Conservation (phyloP, 2,329 filamentous ascomycete genomes). For the Fusarium sp. region DNA sequence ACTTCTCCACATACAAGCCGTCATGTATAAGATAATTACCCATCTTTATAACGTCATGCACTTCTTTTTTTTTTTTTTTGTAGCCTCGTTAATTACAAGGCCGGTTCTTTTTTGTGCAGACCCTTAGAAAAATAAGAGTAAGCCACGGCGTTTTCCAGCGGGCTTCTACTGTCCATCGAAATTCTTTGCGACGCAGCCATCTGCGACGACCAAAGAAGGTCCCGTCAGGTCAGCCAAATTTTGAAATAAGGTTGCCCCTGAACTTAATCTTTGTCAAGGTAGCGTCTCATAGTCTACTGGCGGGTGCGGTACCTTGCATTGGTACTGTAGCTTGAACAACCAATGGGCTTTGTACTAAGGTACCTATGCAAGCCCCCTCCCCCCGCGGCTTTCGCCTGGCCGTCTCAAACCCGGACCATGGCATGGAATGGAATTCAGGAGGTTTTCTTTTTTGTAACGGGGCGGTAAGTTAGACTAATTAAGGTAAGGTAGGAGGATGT, state of each 20-base stretch:
- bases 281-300: conserved; percentile 26
- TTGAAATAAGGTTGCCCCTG: conserved; percentile 26
- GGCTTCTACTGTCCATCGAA: conserved; percentile 14
- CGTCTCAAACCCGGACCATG: conserved; percentile 38
- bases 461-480: conserved; percentile 5
- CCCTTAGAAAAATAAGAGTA: conserved; percentile 20
- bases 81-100: not conserved
- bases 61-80: not conserved
- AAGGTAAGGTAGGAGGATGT: not conserved
- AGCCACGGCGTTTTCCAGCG: conserved; percentile 26
- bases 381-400: conserved; percentile 26
- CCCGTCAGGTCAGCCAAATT: conserved; percentile 1
- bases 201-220: conserved; percentile 5
- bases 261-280: conserved; percentile 31
- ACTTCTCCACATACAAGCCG: conserved; percentile 5
- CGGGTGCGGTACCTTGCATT: conserved; percentile 40
- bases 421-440: conserved; percentile 25
- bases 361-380: conserved; percentile 25
- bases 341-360: not conserved
- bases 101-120: conserved; percentile 1
- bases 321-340: conserved; percentile 10
- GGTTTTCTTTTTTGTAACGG: conserved; percentile 7
- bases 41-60: conserved; percentile 11
- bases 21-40: not conserved
- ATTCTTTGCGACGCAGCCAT: conserved; percentile 9